Evolutionary conservation across 2,329 filamentous ascomycete species (phyloP).

Genomic region (Aureobasidium leucospermi): DNA sequence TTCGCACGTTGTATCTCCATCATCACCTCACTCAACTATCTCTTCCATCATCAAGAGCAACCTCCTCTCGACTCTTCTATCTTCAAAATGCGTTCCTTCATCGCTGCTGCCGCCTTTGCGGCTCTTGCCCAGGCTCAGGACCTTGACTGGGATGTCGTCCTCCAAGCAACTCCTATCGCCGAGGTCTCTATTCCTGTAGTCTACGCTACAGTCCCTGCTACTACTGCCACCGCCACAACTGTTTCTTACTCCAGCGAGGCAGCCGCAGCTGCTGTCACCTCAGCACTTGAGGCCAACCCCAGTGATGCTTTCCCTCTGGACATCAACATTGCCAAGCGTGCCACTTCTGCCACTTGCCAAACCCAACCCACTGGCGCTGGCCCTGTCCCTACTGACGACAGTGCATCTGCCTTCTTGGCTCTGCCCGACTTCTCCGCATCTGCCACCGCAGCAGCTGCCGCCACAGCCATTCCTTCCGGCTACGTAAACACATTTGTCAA

Average conservation of each 20-base stretch:
- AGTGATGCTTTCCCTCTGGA: not conserved
- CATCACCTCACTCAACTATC: not conserved
- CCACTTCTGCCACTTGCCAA: slow-evolving; percentile 22
- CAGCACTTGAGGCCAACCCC: slow-evolving; percentile 2
- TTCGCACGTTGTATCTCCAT: not conserved
- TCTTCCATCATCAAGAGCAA: slow-evolving; percentile 2
- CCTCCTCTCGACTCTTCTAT: not conserved
- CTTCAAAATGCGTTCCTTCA: slow-evolving; percentile 4
- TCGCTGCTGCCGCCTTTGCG: slow-evolving; percentile 8
- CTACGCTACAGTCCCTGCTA: slow-evolving; percentile 5
- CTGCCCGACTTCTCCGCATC: slow-evolving; percentile 15
- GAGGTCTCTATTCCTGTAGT: slow-evolving; percentile 12
- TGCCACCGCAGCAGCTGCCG: slow-evolving; percentile 15
- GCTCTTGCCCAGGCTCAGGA: slow-evolving; percentile 15
- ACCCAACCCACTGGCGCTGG: slow-evolving; percentile 27
- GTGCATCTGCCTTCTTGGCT: slow-evolving; percentile 9
- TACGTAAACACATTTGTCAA: slow-evolving; percentile 17
- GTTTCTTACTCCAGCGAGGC: not conserved
- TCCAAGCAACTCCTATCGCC: not conserved
- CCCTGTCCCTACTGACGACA: slow-evolving; percentile 17
- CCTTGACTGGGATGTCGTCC: slow-evolving; percentile 16
- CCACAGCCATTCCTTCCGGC: slow-evolving; percentile 16
- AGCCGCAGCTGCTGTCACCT: slow-evolving; percentile 9
- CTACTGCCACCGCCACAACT: slow-evolving; percentile 6
- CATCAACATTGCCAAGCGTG: not conserved